These are phyloP conservation scores for Xylariaceae sp. DNA, from an alignment of 2,329 filamentous ascomycete species.

Conservation along the genomic window DNA sequence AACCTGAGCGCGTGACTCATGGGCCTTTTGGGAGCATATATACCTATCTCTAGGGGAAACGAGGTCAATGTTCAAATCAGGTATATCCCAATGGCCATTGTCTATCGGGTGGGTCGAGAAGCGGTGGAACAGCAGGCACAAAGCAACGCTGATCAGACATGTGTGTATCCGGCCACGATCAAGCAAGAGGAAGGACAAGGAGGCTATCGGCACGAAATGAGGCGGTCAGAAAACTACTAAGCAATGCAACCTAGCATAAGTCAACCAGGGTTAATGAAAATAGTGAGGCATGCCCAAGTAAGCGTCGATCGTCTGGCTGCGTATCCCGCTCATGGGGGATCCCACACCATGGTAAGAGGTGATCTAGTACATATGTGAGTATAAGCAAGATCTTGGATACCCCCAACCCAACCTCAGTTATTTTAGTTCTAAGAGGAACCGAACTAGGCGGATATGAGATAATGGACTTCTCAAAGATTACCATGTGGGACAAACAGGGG, in stretches of 20 bases:
- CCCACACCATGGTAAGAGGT: not conserved
- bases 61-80: not conserved
- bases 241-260: not conserved
- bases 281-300: not conserved
- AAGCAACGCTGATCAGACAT: conserved; percentile 6
- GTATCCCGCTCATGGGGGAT: not conserved
- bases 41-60: conserved; percentile 1
- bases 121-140: conserved; percentile 3
- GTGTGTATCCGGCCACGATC: conserved; percentile 14
- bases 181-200: not conserved
- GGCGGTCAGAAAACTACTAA: conserved; percentile 12
- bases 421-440: not conserved
- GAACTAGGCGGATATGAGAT: not conserved
- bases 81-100: not conserved
- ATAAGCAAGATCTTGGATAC: not conserved
- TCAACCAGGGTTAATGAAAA: conserved; percentile 4
- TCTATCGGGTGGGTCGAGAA: conserved; percentile 1
- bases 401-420: not conserved
- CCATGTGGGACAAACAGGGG: conserved; percentile 1
- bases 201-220: conserved; percentile 4
- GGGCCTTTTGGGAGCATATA: conserved; percentile 12
- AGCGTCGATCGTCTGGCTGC: not conserved
- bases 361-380: not conserved
- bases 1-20: not conserved
- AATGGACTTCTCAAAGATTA: not conserved